Conservation (phyloP, 2,329 filamentous ascomycete species). For the Fusarium compactum region DNA sequence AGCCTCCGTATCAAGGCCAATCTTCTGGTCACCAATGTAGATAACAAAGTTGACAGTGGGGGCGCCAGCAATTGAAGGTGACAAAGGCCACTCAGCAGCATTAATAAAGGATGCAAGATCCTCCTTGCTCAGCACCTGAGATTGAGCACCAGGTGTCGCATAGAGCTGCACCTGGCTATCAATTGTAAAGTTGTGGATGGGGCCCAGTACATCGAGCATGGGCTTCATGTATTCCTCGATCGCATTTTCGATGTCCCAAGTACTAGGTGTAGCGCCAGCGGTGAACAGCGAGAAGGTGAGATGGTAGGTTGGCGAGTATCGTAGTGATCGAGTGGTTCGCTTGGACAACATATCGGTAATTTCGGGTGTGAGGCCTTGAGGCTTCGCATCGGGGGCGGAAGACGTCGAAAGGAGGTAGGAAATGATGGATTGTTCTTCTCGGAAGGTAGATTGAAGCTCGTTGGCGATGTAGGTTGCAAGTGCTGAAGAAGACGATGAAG, state of each 20-base stretch:
- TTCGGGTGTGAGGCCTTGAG: constrained; percentile 62
- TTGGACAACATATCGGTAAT: constrained; percentile 68
- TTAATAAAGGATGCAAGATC: constrained; percentile 96
- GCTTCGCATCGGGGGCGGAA: constrained; percentile 58
- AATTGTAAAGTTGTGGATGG: constrained; percentile 94
- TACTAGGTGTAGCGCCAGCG: constrained; percentile 79
- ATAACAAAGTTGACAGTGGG: constrained; percentile 97
- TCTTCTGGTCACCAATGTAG: constrained; percentile 85
- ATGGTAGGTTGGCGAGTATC: constrained; percentile 94
- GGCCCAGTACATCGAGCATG: constrained; percentile 79
- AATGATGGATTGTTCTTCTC: constrained; percentile 89
- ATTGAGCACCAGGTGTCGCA: constrained; percentile 75
- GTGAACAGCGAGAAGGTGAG: constrained; percentile 96
- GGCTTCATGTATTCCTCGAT: constrained; percentile 85
- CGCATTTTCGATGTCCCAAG: constrained; percentile 90
- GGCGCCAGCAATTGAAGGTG: constrained; percentile 90
- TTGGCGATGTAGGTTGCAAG: constrained; percentile 83
- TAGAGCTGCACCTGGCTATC: constrained; percentile 97
- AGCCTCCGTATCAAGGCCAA: constrained; percentile 60
- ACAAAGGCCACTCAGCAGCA: constrained; percentile 96
- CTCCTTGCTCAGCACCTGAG: constrained; percentile 79
- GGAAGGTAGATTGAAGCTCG: constrained; percentile 81
- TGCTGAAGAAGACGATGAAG: constrained; percentile 76
- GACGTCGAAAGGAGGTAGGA: constrained; percentile 76
- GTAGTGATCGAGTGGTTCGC: constrained; percentile 86